Conservation (phyloP, 352 stramenopile genomes). For the Globisporangium apiculatum region DNA sequence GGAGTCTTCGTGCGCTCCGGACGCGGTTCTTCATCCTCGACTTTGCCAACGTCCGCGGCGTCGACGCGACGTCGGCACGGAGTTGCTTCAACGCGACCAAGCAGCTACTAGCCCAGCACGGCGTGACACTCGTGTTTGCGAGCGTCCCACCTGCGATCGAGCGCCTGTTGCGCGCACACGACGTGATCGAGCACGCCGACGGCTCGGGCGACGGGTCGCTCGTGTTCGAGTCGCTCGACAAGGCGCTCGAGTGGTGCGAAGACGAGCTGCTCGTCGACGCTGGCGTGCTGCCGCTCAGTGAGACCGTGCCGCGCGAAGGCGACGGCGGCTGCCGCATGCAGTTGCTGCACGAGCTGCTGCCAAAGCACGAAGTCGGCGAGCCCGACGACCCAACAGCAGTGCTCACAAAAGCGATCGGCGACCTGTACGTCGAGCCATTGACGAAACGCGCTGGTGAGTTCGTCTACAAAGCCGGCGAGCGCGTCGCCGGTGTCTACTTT, state of each 20-base stretch:
- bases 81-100: constrained; percentile 85
- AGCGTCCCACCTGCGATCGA: constrained; percentile 66
- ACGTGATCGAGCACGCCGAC: constrained; percentile 71
- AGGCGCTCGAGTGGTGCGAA: constrained; percentile 82
- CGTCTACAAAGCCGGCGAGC: constrained; percentile 55
- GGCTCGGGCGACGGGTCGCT: constrained; percentile 45
- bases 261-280: constrained; percentile 74
- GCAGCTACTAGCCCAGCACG: constrained; percentile 69
- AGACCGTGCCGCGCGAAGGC: constrained; percentile 26
- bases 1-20: constrained; percentile 53
- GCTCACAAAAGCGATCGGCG: constrained; percentile 56
- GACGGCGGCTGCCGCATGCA: constrained; percentile 36
- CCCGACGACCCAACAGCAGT: constrained; percentile 12
- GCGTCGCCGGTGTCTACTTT: constrained; percentile 71
- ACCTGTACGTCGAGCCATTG: constrained; percentile 59
- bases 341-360: constrained; percentile 64
- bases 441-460: constrained; percentile 56
- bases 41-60: constrained; percentile 84
- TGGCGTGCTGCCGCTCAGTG: constrained; percentile 60
- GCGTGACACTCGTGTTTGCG: constrained; percentile 68
- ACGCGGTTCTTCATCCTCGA: constrained; percentile 87
- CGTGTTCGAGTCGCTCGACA: constrained; percentile 80
- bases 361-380: constrained; percentile 13
- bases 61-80: constrained; percentile 85
- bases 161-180: constrained; percentile 64